Percentiles rank a stretch among this genome's conserved stretches.
Conservation (phyloP, 768 basidiomycete species). For the Rhodotorula paludigena region DNA sequence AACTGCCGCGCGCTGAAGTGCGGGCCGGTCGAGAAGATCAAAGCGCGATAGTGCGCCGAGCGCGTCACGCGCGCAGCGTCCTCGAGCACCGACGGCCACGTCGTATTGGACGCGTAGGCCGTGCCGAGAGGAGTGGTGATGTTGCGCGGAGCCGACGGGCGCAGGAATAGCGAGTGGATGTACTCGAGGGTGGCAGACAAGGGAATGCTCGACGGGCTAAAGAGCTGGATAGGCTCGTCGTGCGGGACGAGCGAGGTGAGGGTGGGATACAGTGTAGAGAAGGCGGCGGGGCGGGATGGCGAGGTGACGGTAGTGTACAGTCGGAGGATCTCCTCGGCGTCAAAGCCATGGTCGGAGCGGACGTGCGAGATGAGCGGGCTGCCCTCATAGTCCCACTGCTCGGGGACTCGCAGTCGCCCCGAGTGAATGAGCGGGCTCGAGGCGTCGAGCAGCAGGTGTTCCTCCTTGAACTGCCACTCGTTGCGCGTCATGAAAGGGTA, state of each 20-base stretch:
- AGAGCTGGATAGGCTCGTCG: not conserved
- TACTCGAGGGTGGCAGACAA: not conserved
- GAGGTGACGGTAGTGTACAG: not conserved
- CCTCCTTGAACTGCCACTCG: slow-evolving; percentile 11
- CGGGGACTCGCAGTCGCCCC: not conserved
- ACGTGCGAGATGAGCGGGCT: not conserved
- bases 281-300: not conserved
- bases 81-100: too few relatives aligned
- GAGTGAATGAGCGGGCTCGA: not conserved
- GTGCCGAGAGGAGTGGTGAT: not conserved
- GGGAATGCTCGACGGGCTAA: not conserved
- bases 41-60: not conserved
- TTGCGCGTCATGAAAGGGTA: not conserved
- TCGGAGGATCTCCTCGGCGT: not conserved
- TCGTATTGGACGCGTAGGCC: not conserved
- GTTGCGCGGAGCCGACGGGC: not conserved
- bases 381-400: not conserved
- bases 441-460: not conserved
- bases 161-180: slow-evolving; percentile 1
- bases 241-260: too few relatives aligned
- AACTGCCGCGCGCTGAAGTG: slow-evolving; percentile 4
- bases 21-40: not conserved
- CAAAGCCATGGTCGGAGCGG: slow-evolving; percentile 1
- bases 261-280: not conserved
- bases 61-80: not conserved